These are phyloP conservation scores for Volvariella surrecta DNA, from an alignment of 1,284 basidiomycete genomes.

Conservation along the genomic window DNA sequence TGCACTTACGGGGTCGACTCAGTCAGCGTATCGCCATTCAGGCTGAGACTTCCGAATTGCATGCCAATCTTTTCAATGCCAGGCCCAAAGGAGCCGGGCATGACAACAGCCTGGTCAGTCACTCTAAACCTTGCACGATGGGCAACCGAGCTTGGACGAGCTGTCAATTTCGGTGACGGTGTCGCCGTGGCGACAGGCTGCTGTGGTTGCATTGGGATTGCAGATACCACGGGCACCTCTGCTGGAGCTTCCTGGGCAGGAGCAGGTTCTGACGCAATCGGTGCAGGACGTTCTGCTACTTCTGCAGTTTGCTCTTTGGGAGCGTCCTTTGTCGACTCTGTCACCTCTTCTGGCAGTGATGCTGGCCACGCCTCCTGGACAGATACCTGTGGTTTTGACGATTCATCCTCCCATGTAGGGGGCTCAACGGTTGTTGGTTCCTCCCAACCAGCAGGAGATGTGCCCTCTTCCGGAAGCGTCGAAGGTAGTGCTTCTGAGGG, in stretches of 20 bases:
- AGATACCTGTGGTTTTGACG: constrained; percentile 27
- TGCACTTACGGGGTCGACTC: constrained; percentile 39
- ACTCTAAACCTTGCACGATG: constrained; percentile 61
- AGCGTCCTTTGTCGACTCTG: constrained; percentile 4
- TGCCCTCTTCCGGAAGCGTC: constrained; percentile 23
- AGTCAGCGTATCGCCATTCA: constrained; percentile 52
- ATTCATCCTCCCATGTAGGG: constrained; percentile 69
- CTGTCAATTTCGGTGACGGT: constrained; percentile 29
- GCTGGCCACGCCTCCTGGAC: constrained; percentile 33
- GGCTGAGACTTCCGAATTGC: constrained; percentile 74
- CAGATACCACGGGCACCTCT: constrained; percentile 19
- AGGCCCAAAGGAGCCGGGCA: constrained; percentile 57
- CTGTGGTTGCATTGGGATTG: constrained; percentile 17
- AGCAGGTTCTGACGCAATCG: constrained; percentile 21
- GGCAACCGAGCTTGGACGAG: constrained; percentile 38
- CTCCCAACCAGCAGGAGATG: constrained; percentile 47
- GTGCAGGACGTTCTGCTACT: constrained; percentile 9
- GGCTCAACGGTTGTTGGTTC: constrained; percentile 67
- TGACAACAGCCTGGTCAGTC: constrained; percentile 66
- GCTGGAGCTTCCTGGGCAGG: constrained; percentile 21
- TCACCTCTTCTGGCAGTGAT: constrained; percentile 15
- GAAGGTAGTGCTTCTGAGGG: constrained; percentile 14
- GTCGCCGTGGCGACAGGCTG: constrained; percentile 24
- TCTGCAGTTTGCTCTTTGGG: constrained; percentile 17
- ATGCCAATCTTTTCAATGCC: constrained; percentile 68